Conservation (phyloP, 163 green algal species). For the Chloromonas sp. region DNA sequence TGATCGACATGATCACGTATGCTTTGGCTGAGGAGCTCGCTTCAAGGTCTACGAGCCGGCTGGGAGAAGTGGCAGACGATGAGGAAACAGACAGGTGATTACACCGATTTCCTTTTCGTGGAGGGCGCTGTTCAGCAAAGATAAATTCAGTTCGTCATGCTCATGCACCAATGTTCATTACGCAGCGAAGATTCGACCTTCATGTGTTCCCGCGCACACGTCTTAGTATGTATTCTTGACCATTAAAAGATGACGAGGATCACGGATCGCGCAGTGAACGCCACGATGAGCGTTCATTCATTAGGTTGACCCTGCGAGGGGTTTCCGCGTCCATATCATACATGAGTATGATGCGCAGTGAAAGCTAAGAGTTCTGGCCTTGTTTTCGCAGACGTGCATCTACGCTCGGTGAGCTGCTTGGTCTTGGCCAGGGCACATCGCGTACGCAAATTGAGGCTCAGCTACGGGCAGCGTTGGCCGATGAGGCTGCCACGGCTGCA, state of each 20-base stretch:
- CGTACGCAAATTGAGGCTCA: background rate
- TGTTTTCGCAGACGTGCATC: background rate
- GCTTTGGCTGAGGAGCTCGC: background rate
- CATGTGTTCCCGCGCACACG: no score
- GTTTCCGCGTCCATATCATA: no score
- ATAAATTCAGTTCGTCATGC: no score
- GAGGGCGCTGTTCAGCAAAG: no score
- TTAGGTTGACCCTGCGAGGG: no score
- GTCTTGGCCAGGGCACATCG: background rate
- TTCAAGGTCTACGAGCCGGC: background rate
- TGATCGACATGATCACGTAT: background rate
- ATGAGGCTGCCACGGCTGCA: background rate
- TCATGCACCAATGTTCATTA: no score
- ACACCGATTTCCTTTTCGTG: background rate
- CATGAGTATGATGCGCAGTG: no score
- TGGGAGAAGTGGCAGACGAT: background rate
- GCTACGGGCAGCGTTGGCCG: background rate
- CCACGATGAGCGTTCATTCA: no score
- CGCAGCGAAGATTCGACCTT: no score
- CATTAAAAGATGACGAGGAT: no score
- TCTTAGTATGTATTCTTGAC: no score
- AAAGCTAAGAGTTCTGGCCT: background rate
- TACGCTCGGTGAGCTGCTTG: background rate
- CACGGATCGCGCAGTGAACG: no score
- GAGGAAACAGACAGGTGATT: background rate